A percentile compares a stretch with the other conserved stretches of the same genome.
Evolutionary conservation across 1,284 basidiomycete species (phyloP).

Genomic region (Inonotus hispidus): DNA sequence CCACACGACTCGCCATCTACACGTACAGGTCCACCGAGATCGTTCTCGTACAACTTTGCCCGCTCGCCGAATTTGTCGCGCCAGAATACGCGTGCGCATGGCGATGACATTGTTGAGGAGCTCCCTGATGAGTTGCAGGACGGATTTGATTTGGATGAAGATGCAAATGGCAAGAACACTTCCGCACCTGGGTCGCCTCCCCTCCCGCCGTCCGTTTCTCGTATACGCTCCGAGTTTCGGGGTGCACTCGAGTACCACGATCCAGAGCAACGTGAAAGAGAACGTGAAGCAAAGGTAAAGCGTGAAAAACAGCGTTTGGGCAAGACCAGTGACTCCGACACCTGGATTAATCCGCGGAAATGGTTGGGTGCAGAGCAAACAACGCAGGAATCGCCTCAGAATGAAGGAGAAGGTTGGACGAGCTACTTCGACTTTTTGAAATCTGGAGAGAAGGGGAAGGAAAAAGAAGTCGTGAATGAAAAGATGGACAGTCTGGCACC

Average conservation of each 20-base stretch:
- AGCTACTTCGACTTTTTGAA: conserved; percentile 29
- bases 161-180: background rate
- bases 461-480: conserved; percentile 11
- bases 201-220: background rate
- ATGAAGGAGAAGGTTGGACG: conserved; percentile 18
- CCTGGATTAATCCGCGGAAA: conserved; percentile 41
- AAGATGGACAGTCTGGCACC: conserved; percentile 4
- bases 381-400: conserved; percentile 17
- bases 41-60: conserved; percentile 57
- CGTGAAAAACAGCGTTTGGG: conserved; percentile 53
- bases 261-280: conserved; percentile 34
- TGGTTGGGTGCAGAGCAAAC: conserved; percentile 42
- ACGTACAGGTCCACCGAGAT: conserved; percentile 69
- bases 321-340: conserved; percentile 37
- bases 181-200: background rate
- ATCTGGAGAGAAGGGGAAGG: conserved; percentile 21
- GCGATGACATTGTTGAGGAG: background rate
- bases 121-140: background rate
- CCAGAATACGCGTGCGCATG: conserved; percentile 23
- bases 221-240: conserved; percentile 43
- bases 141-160: background rate
- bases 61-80: conserved; percentile 35
- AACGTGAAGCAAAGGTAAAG: conserved; percentile 40
- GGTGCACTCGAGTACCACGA: conserved; percentile 49
- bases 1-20: conserved; percentile 50